Percentiles rank a stretch among this genome's conserved stretches.
phyloP scores from a whole-genome alignment of 768 basidiomycete species.

The Tubosaeta sp. region DNA sequence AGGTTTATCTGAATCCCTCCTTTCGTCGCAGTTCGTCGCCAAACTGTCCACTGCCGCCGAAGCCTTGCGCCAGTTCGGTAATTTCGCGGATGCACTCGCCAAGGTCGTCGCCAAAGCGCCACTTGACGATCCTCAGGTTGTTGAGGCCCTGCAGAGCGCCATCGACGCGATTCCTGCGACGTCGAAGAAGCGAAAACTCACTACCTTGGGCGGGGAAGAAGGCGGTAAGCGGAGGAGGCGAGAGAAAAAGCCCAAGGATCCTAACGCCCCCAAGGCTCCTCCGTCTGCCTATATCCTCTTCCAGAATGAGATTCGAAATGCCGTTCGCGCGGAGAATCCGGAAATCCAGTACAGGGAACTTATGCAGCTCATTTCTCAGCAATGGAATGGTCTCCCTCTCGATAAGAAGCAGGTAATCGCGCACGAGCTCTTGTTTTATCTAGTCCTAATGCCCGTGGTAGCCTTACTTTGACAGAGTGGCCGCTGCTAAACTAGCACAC shows the following conservation, averaged over 20 bases:
- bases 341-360: conserved; percentile 67
- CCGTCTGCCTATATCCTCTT: conserved; percentile 90
- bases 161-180: conserved; percentile 30
- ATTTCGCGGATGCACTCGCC: conserved; percentile 57
- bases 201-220: conserved; percentile 30
- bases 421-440: not conserved
- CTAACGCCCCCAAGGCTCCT: conserved; percentile 92
- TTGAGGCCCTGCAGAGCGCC: conserved; percentile 26
- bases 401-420: conserved; percentile 70
- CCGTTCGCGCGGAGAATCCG: conserved; percentile 64
- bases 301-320: conserved; percentile 84
- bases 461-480: conserved; percentile 40
- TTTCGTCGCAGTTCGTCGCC: conserved; percentile 45
- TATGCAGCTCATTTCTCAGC: conserved; percentile 62
- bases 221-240: conserved; percentile 33
- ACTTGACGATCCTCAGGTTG: conserved; percentile 29
- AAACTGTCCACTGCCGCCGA: conserved; percentile 56
- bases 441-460: conserved; percentile 4
- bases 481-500: conserved; percentile 60
- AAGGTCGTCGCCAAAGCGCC: conserved; percentile 40
- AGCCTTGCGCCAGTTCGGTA: conserved; percentile 59
- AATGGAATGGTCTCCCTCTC: conserved; percentile 66
- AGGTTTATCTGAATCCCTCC: conserved; percentile 19
- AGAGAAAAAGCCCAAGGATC: conserved; percentile 72
- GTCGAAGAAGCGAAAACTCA: conserved; percentile 52